Evolutionary conservation across 179 eudicot genomes (phyloP), one percentile per base, ranked within the genome.

Genomic region (Drosera spatulata): DNA sequence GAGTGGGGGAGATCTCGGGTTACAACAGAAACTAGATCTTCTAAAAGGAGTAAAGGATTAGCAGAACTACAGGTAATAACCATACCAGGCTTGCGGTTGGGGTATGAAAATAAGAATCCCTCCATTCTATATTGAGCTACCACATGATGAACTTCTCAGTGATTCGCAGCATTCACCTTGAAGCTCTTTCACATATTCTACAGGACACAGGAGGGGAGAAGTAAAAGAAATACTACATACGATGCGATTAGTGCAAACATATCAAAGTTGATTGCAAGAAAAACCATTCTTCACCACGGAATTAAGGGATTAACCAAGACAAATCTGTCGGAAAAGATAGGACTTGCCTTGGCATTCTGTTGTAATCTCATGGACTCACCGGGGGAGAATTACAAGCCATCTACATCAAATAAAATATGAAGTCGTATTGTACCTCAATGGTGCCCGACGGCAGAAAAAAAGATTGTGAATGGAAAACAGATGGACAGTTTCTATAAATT

Each of bases 381-480:
- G 33, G 33, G 33, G 33, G 33, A 22, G 33, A 73, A 66, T 51
- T 3, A 52, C 55, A 5, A 52, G 42, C 47, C 33, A 41, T 49
- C 56, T 45, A 5, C 14, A 57, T 33, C 60, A 57, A 46, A 13
- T 41, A 38, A 50, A 56, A 53, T 55, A 62, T 48, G 46, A 71
- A 66, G 58, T 57, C 41, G 75, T 49, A 67, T 15, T 46, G 78
- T 83, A 83, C 95, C 95, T 83, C 73, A 59, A 69, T 6, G 22
- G 69, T 58, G 72, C 75, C 59, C 56, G 70, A 66, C 55, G 63
- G 59, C 73, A 71, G 55, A 77, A 67, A 66, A 39, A 61, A 53
- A 72, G 15, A 62, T 74, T 67, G 78, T 67, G 79, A 69, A 81
- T 54, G 62, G 75, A 72, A 81, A 82, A 74, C 62, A 80, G 68